Percentiles rank a stretch among this genome's conserved stretches.
These are phyloP conservation scores for Carex myosuroides DNA, from an alignment of 176 grass and related monocot species.

Conservation along the genomic window DNA sequence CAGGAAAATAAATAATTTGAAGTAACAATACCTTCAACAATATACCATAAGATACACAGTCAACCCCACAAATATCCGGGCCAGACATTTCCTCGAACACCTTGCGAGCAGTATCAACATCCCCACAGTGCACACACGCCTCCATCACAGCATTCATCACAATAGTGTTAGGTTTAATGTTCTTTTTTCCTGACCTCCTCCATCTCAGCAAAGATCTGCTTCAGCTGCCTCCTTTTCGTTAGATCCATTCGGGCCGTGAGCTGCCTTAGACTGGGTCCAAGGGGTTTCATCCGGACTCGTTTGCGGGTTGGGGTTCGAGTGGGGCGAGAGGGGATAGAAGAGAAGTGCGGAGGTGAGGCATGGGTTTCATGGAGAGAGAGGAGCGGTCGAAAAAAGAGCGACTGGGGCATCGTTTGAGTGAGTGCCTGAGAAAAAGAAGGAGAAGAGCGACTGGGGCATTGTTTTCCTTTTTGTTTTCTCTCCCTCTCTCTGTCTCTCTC, in stretches of 20 bases:
- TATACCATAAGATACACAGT: slow-evolving; percentile 64
- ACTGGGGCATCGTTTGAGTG: background rate
- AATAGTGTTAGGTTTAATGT: slow-evolving; percentile 55
- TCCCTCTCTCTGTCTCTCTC: too few species aligned
- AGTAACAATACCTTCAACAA: slow-evolving; percentile 60
- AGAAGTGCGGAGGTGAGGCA: background rate
- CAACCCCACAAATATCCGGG: slow-evolving; percentile 46
- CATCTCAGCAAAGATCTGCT: slow-evolving; percentile 71
- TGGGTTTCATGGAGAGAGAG: background rate
- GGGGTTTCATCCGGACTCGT: background rate
- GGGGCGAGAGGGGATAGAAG: slow-evolving; percentile 15
- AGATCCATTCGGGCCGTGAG: slow-evolving; percentile 70
- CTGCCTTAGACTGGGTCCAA: slow-evolving; percentile 37
- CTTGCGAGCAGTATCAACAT: slow-evolving; percentile 47
- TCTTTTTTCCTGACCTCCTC: slow-evolving; percentile 39
- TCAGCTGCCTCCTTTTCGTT: slow-evolving; percentile 55
- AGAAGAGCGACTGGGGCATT: too few species aligned
- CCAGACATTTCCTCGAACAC: slow-evolving; percentile 66
- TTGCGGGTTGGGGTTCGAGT: background rate
- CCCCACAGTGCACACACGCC: slow-evolving; percentile 70
- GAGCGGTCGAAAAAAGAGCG: background rate
- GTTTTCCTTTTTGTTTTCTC: too few species aligned
- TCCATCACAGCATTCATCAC: slow-evolving; percentile 97
- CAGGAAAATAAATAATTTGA: background rate
- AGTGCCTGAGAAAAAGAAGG: background rate